These are phyloP conservation scores for Prunus armeniaca DNA, from an alignment of 306 rosid species.

Conservation along the genomic window DNA sequence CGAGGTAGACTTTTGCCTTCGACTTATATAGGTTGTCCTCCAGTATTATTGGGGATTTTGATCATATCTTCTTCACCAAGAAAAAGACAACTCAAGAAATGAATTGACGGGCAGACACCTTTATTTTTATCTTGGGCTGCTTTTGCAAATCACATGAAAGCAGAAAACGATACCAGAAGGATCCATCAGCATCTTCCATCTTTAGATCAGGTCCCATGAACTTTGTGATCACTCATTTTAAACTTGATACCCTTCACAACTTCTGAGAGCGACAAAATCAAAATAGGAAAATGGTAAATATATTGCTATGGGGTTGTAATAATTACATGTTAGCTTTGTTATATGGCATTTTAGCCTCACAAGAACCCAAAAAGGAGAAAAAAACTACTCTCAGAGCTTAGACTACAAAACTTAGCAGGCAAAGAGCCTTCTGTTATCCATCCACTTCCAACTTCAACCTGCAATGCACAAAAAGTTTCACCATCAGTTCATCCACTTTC, in stretches of 20 bases:
- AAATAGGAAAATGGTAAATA: constrained; percentile 13
- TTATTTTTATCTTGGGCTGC: not conserved
- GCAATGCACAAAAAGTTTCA: constrained; percentile 34
- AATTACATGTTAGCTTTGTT: constrained; percentile 51
- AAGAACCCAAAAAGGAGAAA: not conserved
- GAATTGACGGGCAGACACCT: not conserved
- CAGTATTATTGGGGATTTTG: not conserved
- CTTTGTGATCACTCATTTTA: not conserved
- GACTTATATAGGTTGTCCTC: not conserved
- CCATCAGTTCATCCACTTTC: constrained; percentile 22
- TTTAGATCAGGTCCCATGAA: not conserved
- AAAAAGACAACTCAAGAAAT: not conserved
- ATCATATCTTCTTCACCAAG: not conserved
- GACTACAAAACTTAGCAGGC: constrained; percentile 55
- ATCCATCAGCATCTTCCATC: not conserved
- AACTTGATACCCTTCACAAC: not conserved
- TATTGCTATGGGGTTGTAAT: constrained; percentile 17
- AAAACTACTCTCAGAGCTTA: constrained; percentile 30
- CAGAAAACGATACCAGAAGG: constrained; percentile 3
- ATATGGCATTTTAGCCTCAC: constrained; percentile 28
- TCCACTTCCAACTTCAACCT: constrained; percentile 38
- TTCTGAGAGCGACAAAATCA: not conserved
- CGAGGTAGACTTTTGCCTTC: no score
- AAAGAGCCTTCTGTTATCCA: constrained; percentile 19
- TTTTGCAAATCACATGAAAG: not conserved